Conservation (phyloP, 352 stramenopile species). For the Pythium rishiriense region DNA sequence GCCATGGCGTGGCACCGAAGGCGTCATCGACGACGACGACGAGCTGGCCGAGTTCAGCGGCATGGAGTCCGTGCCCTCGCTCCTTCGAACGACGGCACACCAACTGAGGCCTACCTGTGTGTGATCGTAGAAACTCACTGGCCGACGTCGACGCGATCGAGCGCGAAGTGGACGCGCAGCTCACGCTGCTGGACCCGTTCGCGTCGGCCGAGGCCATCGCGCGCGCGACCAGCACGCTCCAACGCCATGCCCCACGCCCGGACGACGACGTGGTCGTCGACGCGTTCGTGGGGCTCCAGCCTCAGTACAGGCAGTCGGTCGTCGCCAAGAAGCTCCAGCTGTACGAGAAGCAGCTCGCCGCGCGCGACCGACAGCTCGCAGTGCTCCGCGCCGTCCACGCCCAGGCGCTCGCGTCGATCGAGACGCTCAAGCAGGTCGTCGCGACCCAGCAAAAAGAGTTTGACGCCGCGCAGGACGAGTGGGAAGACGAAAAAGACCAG, state of each 20-base stretch:
- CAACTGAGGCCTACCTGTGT: too few relatives aligned
- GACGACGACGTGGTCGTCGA: conserved; percentile 14
- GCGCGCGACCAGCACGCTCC: neutral
- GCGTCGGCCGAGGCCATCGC: neutral
- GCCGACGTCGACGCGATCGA: conserved; percentile 25
- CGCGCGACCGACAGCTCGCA: conserved; percentile 42
- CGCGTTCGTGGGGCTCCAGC: conserved; percentile 50
- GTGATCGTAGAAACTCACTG: conserved; percentile 1
- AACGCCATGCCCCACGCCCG: neutral
- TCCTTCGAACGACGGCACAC: too few relatives aligned
- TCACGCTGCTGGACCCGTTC: conserved; percentile 22
- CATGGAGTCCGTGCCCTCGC: conserved; percentile 24
- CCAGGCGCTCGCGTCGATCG: conserved; percentile 30
- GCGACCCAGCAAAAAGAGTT: conserved; percentile 47
- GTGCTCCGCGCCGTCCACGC: conserved; percentile 31
- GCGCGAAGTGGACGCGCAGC: conserved; percentile 22
- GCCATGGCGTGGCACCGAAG: neutral
- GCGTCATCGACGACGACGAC: conserved; percentile 2
- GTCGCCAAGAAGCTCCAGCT: conserved; percentile 58
- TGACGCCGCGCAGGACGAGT: conserved; percentile 49
- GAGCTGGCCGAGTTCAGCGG: conserved; percentile 12
- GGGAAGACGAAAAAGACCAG: conserved; percentile 62
- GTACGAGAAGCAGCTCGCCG: conserved; percentile 47
- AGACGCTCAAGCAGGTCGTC: conserved; percentile 36
- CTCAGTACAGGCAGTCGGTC: conserved; percentile 39